phyloP scores from a whole-genome alignment of 2,329 filamentous ascomycete species.

The Graphilbum fragrans region DNA sequence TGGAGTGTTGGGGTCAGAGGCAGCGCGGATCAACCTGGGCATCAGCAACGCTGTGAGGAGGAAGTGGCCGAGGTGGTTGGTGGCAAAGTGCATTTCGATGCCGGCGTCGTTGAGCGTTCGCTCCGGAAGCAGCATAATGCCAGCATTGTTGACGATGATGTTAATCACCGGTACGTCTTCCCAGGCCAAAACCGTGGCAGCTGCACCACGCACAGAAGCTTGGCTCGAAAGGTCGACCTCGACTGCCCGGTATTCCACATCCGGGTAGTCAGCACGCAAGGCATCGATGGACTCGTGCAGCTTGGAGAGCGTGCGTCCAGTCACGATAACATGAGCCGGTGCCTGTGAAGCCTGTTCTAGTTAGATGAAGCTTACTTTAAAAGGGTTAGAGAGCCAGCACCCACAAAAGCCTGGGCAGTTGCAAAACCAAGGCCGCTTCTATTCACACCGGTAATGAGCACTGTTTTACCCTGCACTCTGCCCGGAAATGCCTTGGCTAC shows the following conservation, averaged over 20 bases:
- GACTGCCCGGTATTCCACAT: constrained; percentile 18
- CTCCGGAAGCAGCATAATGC: constrained; percentile 20
- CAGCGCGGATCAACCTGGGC: constrained; percentile 25
- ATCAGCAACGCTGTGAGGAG: constrained; percentile 33
- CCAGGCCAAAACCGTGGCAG: constrained; percentile 20
- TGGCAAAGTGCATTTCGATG: constrained; percentile 29
- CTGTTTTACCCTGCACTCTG: too few species aligned
- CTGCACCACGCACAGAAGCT: constrained; percentile 21
- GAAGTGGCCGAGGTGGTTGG: constrained; percentile 38
- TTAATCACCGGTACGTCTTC: constrained; percentile 16
- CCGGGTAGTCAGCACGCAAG: constrained; percentile 11
- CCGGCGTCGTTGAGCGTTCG: constrained; percentile 25
- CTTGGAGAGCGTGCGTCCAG: too few species aligned
- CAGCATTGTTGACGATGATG: constrained; percentile 29
- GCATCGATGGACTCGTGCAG: constrained; percentile 20
- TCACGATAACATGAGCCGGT: too few species aligned
- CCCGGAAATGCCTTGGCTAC: too few species aligned
- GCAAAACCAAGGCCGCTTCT: too few species aligned
- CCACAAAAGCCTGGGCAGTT: too few species aligned
- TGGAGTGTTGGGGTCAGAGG: constrained; percentile 8
- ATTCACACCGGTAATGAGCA: too few species aligned
- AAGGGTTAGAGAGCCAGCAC: too few species aligned
- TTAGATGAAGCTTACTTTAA: too few species aligned
- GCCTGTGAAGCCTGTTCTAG: too few species aligned
- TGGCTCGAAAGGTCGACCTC: constrained; percentile 25